Base-by-base conservation (phyloP, 78 protist species). In the Acrasis kona region DNA sequence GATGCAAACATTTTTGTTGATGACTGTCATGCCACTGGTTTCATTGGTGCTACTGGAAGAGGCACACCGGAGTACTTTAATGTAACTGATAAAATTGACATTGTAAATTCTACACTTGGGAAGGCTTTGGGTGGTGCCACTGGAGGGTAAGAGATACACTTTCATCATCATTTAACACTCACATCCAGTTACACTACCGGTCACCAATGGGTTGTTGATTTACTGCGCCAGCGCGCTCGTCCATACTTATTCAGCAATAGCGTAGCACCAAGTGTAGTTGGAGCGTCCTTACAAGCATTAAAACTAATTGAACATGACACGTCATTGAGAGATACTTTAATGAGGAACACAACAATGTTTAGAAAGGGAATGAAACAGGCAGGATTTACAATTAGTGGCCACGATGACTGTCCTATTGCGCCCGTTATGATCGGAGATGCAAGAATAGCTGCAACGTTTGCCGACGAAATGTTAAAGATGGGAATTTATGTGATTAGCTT, bases 341-440 rank as follows among this genome's bases (percentile, higher is more conserved):
- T 5, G 10, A 70, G 0, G 12, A 89, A 89, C 86, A 88, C 91
- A 10, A 0, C 0, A 72, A 66, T 1, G 27, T 89, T 89, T 82
- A 41, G 93, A 30, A 1, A 6, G 27, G 40, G 0, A 35, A 89
- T 89, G 92, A 83, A 1, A 6, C 80, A 0, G 1, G 92, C 91
- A 27, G 93, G 93, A 30, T 89, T 89, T 64, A 31, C 9, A 6
- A 8, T 89, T 1, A 0, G 2, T 37, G 74, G 73, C 7, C 50
- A 69, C 57, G 39, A 41, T 10, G 66, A 1, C 29, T 76, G 69
- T 31, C 93, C 94, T 12, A 91, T 91, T 66, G 84, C 36, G 5
- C 93, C 94, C 10, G 87, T 91, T 29, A 76, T 87, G 92, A 73
- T 91, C 7, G 76, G 80, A 34, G 92, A 89, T 42, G 92, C 91